These are phyloP conservation scores for Puccinia sorghi DNA, from an alignment of 1,284 basidiomycete species.

Conservation along the genomic window DNA sequence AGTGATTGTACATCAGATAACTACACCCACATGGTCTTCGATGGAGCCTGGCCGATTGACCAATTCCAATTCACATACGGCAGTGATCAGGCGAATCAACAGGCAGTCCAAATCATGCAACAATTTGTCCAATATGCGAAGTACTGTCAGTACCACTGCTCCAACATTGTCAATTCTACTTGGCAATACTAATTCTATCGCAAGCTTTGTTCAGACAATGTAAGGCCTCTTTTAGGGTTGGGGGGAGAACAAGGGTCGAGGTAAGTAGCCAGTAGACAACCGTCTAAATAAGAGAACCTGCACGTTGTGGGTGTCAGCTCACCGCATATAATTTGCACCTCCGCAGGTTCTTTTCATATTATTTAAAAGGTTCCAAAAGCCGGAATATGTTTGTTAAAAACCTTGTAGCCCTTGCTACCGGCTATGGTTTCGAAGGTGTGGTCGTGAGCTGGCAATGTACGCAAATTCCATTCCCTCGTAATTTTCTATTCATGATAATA, in stretches of 20 bases:
- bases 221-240: not conserved
- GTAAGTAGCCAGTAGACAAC: not conserved
- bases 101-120: not conserved
- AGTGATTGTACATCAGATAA: not conserved
- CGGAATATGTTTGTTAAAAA: not conserved
- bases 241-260: conserved; percentile 8
- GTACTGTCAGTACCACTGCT: not conserved
- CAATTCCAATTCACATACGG: not conserved
- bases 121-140: not conserved
- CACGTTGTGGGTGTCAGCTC: not conserved
- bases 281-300: not conserved
- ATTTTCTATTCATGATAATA: not conserved
- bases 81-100: not conserved
- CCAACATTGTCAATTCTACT: not conserved
- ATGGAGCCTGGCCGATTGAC: not conserved
- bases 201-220: not conserved
- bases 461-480: not conserved
- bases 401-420: not conserved
- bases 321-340: not conserved
- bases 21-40: conserved; percentile 4
- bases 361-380: not conserved
- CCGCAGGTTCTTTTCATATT: not conserved
- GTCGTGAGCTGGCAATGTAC: not conserved
- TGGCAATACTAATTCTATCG: not conserved
- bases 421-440: not conserved